phyloP scores from a whole-genome alignment of 768 basidiomycete genomes.

The Hirschioporus abietinus region DNA sequence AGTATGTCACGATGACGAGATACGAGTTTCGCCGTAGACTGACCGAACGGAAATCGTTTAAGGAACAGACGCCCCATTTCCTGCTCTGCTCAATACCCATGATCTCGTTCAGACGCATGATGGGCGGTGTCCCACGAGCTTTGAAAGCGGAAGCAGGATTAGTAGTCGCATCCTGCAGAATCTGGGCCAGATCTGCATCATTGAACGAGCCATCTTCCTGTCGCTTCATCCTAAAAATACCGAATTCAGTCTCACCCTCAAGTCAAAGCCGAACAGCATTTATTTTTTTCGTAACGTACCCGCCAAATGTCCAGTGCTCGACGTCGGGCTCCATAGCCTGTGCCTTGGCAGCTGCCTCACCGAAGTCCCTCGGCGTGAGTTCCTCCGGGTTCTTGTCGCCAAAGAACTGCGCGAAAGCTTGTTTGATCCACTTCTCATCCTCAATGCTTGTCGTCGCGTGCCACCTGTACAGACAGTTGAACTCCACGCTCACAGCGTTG shows the following conservation, averaged over 20 bases:
- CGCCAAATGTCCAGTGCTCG: conserved; percentile 62
- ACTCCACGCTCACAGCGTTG: conserved; percentile 83
- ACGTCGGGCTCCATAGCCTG: conserved; percentile 39
- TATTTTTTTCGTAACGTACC: conserved; percentile 31
- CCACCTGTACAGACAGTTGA: conserved; percentile 85
- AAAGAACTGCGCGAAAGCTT: conserved; percentile 49
- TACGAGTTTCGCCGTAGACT: conserved; percentile 6
- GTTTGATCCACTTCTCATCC: conserved; percentile 66
- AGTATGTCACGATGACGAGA: not conserved
- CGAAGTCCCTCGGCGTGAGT: conserved; percentile 47
- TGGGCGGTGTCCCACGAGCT: conserved; percentile 69
- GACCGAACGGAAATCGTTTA: conserved; percentile 79
- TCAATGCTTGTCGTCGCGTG: conserved; percentile 71
- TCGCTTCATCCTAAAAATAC: conserved; percentile 46
- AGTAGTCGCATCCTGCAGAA: conserved; percentile 64
- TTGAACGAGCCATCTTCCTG: conserved; percentile 56
- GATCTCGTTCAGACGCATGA: conserved; percentile 73
- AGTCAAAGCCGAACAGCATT: not conserved
- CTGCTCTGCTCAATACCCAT: conserved; percentile 81
- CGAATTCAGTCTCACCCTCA: not conserved
- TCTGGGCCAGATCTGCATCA: conserved; percentile 63
- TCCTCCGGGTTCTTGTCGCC: conserved; percentile 40
- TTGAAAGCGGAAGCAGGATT: conserved; percentile 69
- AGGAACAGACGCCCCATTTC: conserved; percentile 72
- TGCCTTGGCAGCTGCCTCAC: conserved; percentile 33